Evolutionary conservation across 192 early-diverging fungal genomes (phyloP).

Genomic region (Linnemannia exigua): DNA sequence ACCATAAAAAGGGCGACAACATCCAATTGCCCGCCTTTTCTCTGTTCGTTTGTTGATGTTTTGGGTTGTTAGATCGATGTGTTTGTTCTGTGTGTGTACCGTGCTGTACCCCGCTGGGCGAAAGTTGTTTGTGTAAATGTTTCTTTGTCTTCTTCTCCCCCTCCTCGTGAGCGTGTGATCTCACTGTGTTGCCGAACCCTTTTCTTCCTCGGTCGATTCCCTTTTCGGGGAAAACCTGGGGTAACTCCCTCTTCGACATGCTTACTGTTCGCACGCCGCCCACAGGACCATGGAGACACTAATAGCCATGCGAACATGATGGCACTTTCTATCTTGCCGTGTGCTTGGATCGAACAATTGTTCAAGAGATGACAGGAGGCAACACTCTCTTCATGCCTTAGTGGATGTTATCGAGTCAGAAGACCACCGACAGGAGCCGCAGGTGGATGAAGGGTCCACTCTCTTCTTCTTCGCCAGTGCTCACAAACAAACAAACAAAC

Average conservation of each 20-base stretch:
- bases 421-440: too few relatives aligned
- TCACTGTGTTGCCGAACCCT: not conserved
- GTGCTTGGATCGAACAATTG: too few relatives aligned
- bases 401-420: too few relatives aligned
- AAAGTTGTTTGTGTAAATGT: not conserved
- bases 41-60: not conserved
- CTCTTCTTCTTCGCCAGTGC: not conserved
- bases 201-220: conserved; percentile 4
- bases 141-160: not conserved
- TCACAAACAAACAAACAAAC: conserved; percentile 4
- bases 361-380: too few relatives aligned
- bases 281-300: not conserved
- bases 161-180: not conserved
- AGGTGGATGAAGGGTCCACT: too few relatives aligned
- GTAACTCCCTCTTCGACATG: too few relatives aligned
- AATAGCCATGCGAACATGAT: not conserved
- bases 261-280: too few relatives aligned
- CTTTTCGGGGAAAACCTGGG: conserved; percentile 38
- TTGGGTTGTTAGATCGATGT: not conserved
- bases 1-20: not conserved
- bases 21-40: not conserved
- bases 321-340: too few relatives aligned
- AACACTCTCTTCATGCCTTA: too few relatives aligned
- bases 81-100: not conserved
- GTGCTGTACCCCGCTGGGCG: not conserved